Evolutionary conservation across 345 rosid species (phyloP).

Genomic region (Dipteronia sinensis): DNA sequence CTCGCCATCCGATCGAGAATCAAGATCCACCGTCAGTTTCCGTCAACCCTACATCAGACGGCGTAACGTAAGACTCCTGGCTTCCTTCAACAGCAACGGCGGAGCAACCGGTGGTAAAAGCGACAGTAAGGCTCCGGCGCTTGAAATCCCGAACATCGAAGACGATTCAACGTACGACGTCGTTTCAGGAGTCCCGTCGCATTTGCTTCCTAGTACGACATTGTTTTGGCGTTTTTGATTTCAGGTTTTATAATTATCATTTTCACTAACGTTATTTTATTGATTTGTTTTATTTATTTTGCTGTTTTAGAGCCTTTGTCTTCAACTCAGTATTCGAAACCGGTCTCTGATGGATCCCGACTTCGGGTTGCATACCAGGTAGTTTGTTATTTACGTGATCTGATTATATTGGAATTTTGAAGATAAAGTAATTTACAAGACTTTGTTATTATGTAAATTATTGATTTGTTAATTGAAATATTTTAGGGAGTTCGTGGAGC

Average conservation of each 20-base stretch:
- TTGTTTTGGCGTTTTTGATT: not conserved
- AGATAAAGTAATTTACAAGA: too few relatives aligned
- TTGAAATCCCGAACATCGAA: constrained; percentile 40
- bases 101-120: constrained; percentile 13
- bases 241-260: not conserved
- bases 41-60: constrained; percentile 25
- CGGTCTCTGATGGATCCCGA: constrained; percentile 61
- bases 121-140: constrained; percentile 30
- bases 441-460: not conserved
- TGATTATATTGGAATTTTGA: not conserved
- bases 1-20: constrained; percentile 28
- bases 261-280: not conserved
- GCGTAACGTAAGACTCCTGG: constrained; percentile 24
- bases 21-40: constrained; percentile 10
- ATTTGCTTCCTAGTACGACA: constrained; percentile 65
- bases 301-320: constrained; percentile 70
- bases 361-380: constrained; percentile 99
- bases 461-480: constrained; percentile 8
- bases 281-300: not conserved
- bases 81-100: constrained; percentile 28
- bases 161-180: constrained; percentile 33
- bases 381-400: not conserved
- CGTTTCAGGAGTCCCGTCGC: constrained; percentile 33
- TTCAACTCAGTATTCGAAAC: constrained; percentile 46
- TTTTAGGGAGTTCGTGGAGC: constrained; percentile 89